A percentile compares a stretch with the other conserved stretches of the same genome.
These are phyloP conservation scores for Penicillium psychrosexuale DNA, from an alignment of 2,329 filamentous ascomycete genomes.

Conservation along the genomic window DNA sequence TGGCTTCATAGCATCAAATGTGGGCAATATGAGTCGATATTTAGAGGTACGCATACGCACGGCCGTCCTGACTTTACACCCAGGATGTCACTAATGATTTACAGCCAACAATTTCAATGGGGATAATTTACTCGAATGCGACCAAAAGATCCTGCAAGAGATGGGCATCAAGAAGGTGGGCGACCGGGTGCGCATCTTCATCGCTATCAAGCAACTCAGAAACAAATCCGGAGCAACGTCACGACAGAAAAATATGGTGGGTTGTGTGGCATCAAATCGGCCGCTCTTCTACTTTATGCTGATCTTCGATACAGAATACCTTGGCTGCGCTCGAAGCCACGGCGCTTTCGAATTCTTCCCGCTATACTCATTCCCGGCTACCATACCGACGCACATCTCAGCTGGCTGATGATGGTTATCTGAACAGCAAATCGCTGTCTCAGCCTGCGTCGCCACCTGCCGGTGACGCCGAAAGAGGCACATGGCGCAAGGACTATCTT, in stretches of 20 bases:
- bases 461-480: conserved; percentile 35
- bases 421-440: conserved; percentile 57
- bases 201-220: conserved; percentile 78
- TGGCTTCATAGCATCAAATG: conserved; percentile 91
- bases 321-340: conserved; percentile 72
- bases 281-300: conserved; percentile 7
- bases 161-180: conserved; percentile 98
- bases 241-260: conserved; percentile 80
- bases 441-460: conserved; percentile 69
- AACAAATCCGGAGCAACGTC: conserved; percentile 73
- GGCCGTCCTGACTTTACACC: background rate
- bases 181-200: conserved; percentile 86
- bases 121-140: conserved; percentile 93
- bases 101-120: conserved; percentile 91
- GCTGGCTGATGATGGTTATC: conserved; percentile 43
- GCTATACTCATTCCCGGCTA: conserved; percentile 57
- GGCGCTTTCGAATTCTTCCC: conserved; percentile 61
- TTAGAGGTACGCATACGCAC: conserved; percentile 57
- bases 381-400: conserved; percentile 62
- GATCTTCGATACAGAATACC: conserved; percentile 63
- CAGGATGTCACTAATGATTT: conserved; percentile 19
- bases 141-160: conserved; percentile 92
- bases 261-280: conserved; percentile 28
- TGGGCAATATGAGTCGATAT: conserved; percentile 86
- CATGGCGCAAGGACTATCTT: conserved; percentile 55